These are phyloP conservation scores for Prosopis cineraria DNA, from an alignment of 306 rosid species.

Conservation along the genomic window DNA sequence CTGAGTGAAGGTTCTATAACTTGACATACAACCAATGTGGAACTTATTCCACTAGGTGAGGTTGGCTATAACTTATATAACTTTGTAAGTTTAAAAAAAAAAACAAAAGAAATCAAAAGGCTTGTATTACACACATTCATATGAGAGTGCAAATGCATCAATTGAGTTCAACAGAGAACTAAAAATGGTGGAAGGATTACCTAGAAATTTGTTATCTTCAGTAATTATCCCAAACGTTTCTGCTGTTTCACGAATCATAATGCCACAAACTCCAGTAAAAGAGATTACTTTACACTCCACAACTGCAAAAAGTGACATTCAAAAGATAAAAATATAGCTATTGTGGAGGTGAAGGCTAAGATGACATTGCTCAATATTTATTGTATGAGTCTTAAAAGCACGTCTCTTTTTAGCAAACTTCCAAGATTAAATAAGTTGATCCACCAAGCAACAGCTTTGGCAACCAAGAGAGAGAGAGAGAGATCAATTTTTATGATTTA, in stretches of 20 bases:
- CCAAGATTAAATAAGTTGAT: neutral
- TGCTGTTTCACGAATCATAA: conserved; percentile 85
- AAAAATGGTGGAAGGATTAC: conserved; percentile 43
- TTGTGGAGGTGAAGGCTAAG: neutral
- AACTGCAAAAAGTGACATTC: conserved; percentile 52
- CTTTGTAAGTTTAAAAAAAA: no score
- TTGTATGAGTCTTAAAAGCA: neutral
- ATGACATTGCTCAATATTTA: neutral
- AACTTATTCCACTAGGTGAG: no score
- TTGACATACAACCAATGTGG: neutral
- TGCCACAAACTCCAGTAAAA: conserved; percentile 63
- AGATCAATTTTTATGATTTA: neutral
- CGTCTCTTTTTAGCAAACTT: conserved; percentile 3
- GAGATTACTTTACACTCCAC: conserved; percentile 65
- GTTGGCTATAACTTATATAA: no score
- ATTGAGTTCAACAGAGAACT: neutral
- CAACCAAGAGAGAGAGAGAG: neutral
- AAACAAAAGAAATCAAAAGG: neutral
- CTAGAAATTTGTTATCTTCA: conserved; percentile 59
- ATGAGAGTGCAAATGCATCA: neutral
- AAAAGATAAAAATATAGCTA: neutral
- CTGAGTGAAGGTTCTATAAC: neutral
- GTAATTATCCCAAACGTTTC: conserved; percentile 83
- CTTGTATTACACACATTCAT: neutral
- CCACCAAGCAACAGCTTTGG: neutral